Base-by-base conservation (phyloP, 2,329 filamentous ascomycete genomes). In the Nothopassalora personata region DNA sequence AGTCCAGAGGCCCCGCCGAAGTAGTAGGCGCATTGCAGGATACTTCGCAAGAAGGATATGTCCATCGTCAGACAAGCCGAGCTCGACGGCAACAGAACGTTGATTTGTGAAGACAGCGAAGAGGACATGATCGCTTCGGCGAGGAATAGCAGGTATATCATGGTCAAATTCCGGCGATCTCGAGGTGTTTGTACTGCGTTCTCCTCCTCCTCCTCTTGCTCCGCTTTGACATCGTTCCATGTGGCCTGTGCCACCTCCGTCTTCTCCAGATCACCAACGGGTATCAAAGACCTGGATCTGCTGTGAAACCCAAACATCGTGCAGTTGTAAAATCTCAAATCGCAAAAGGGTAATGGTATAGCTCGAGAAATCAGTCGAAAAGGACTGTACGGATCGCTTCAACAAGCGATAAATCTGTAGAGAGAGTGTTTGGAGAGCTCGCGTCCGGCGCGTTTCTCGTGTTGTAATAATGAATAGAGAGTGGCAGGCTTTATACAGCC, bases 51-150 rank as follows among this genome's bases (percentile, higher is more conserved):
- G 56, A 80, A 80, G 1, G 76, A 77, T 1, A 75, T 74, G 28
- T 77, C 75, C 43, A 78, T 72, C 54, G 71, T 75, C 47, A 75
- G 74, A 63, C 77, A 80, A 57, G 71, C 75, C 31, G 77, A 71
- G 27, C 75, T 70, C n/a, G 75, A 75, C 3, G 74, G 73, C 28
- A 78, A 68, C 18, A 79, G 72, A 68, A 79, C 75, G 60, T 76
- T 74, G 43, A 80, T 74, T 59, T 79, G 77, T 13, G 77, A 74
- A 52, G 78, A 76, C 6, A 79, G 72, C 54, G 75, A 77, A n/a
- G 77, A 77, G 28, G 77, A 74, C 74, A 80, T 78, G 65, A 80
- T 77, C 71, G 77, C 77, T 70, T 80, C 78, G 6, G 77, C 77
- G n/a, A 80, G 70, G 58, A 79, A 78, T 28, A 79, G 65, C 28